phyloP scores from a whole-genome alignment of 2,329 filamentous ascomycete genomes.

The Helminthosporium solani region DNA sequence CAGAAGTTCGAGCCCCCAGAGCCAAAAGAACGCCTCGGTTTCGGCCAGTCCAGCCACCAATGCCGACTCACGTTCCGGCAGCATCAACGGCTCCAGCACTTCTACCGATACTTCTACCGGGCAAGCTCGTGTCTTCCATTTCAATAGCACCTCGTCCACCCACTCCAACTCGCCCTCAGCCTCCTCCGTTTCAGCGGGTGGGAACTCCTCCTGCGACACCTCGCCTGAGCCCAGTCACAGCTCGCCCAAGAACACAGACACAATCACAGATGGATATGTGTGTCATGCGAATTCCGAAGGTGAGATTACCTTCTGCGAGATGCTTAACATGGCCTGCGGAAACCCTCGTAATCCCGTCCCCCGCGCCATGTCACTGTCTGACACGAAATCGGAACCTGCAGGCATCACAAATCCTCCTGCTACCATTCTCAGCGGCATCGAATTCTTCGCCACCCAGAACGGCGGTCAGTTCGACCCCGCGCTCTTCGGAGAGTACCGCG shows the following conservation, averaged over 20 bases:
- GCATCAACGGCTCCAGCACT: slow-evolving; percentile 30
- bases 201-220: slow-evolving; percentile 66
- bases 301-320: slow-evolving; percentile 57
- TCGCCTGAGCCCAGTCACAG: slow-evolving; percentile 75
- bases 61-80: slow-evolving; percentile 39
- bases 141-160: slow-evolving; percentile 50
- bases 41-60: slow-evolving; percentile 36
- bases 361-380: slow-evolving; percentile 49
- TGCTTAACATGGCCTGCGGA: slow-evolving; percentile 58
- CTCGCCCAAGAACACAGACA: slow-evolving; percentile 67
- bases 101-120: slow-evolving; percentile 46
- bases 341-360: slow-evolving; percentile 55
- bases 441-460: slow-evolving; percentile 78
- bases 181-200: slow-evolving; percentile 53
- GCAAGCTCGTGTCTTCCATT: slow-evolving; percentile 52
- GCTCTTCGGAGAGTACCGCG: slow-evolving; percentile 88
- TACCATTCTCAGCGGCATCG: slow-evolving; percentile 49
- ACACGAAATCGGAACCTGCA: slow-evolving; percentile 42
- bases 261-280: slow-evolving; percentile 43
- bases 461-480: slow-evolving; percentile 87
- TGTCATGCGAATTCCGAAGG: slow-evolving; percentile 53
- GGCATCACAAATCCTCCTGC: slow-evolving; percentile 36
- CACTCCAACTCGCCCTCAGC: slow-evolving; percentile 54
- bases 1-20: slow-evolving; percentile 41
- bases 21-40: slow-evolving; percentile 24